phyloP scores from a whole-genome alignment of 805 yeast species.

The Cyberlindnera meyerae region DNA sequence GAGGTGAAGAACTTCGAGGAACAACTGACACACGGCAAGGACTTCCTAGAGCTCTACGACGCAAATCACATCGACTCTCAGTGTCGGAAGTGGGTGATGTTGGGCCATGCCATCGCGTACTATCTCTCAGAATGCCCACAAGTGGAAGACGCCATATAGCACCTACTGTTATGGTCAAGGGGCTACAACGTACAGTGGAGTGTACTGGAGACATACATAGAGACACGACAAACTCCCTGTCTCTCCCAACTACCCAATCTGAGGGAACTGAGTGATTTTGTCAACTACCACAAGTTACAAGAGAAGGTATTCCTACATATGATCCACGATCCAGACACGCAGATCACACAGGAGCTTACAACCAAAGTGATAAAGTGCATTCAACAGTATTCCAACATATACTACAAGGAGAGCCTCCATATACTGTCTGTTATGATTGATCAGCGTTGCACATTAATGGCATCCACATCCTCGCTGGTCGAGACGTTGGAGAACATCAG shows the following conservation, averaged over 20 bases:
- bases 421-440: slow-evolving; percentile 5
- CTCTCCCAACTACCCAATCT: not conserved
- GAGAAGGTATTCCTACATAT: not conserved
- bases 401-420: slow-evolving; percentile 5
- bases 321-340: not conserved
- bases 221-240: not conserved
- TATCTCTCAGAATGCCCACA: slow-evolving; percentile 5
- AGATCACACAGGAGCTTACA: not conserved
- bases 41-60: slow-evolving; percentile 9
- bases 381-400: not conserved
- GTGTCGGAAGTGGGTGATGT: slow-evolving; percentile 11
- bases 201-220: not conserved
- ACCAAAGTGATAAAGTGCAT: not conserved
- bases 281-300: not conserved
- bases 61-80: not conserved
- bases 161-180: not conserved
- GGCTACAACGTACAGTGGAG: not conserved
- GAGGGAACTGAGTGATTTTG: not conserved
- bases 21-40: slow-evolving; percentile 1
- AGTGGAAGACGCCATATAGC: slow-evolving; percentile 2
- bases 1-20: slow-evolving; percentile 7
- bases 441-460: slow-evolving; percentile 6
- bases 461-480: slow-evolving; percentile 5
- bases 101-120: slow-evolving; percentile 17
- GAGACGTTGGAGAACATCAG: slow-evolving; percentile 9